phyloP scores from a whole-genome alignment of 495 filamentous ascomycete genomes.

The Penicillium macrosclerotiorum region DNA sequence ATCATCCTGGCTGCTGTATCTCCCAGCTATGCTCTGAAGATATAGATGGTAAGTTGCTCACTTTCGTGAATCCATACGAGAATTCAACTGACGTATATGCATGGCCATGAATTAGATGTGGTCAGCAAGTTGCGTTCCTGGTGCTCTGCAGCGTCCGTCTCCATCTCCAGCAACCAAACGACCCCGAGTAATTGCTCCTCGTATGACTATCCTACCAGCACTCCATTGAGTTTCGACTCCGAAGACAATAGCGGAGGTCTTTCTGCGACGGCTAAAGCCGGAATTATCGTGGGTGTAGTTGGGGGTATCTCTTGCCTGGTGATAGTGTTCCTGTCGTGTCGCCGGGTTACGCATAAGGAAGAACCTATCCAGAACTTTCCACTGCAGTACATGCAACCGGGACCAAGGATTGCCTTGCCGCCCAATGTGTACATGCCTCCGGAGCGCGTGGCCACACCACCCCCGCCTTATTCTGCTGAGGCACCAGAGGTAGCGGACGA shows the following conservation, averaged over 20 bases:
- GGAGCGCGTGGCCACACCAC: background rate
- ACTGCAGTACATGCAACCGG: no score
- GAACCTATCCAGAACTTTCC: no score
- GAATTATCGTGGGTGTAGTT: no score
- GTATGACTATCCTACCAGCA: background rate
- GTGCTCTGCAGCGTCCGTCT: background rate
- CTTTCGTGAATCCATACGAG: no score
- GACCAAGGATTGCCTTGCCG: no score
- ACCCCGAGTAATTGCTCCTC: background rate
- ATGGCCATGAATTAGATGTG: background rate
- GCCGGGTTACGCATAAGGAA: no score
- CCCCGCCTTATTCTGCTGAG: slow-evolving; percentile 4
- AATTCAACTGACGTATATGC: background rate
- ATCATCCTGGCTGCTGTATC: background rate
- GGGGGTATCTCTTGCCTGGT: no score
- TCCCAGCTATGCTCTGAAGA: background rate
- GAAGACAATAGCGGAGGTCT: no score
- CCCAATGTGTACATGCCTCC: no score
- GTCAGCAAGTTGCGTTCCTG: background rate
- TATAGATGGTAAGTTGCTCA: background rate
- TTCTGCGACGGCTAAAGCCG: background rate
- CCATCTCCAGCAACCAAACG: background rate
- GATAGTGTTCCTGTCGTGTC: no score
- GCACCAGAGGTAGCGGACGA: background rate
- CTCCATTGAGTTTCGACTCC: background rate